These are phyloP conservation scores for Sequoiadendron giganteum DNA, from an alignment of 75 land plant genomes.

Conservation along the genomic window DNA sequence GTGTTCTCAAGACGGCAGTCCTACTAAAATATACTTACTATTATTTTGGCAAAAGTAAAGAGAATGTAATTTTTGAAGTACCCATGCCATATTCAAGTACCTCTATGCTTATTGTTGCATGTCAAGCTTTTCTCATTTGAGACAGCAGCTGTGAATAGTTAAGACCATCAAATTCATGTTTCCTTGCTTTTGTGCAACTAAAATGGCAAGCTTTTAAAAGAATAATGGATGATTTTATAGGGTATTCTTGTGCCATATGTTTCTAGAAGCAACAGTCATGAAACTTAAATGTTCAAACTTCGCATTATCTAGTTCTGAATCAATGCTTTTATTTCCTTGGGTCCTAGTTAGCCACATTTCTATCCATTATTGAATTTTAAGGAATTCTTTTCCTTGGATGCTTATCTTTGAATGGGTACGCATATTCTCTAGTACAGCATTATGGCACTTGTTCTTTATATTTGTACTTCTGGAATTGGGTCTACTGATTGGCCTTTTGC, in stretches of 20 bases:
- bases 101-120: background rate
- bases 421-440: background rate
- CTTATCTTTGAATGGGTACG: background rate
- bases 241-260: background rate
- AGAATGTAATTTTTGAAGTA: background rate
- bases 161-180: background rate
- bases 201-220: background rate
- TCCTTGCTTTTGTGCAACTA: background rate
- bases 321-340: too few species aligned
- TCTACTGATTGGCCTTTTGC: background rate
- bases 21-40: background rate
- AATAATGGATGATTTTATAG: background rate
- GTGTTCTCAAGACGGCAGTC: background rate
- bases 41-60: background rate
- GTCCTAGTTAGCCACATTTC: background rate
- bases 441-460: background rate
- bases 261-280: background rate
- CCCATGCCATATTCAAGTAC: background rate
- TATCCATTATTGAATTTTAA: background rate
- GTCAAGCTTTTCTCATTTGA: background rate
- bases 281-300: background rate
- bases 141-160: background rate
- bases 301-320: background rate
- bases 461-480: background rate
- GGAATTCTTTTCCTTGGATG: background rate